These are phyloP conservation scores for Rhizopogon vinicolor DNA, from an alignment of 768 basidiomycete genomes.

Conservation along the genomic window DNA sequence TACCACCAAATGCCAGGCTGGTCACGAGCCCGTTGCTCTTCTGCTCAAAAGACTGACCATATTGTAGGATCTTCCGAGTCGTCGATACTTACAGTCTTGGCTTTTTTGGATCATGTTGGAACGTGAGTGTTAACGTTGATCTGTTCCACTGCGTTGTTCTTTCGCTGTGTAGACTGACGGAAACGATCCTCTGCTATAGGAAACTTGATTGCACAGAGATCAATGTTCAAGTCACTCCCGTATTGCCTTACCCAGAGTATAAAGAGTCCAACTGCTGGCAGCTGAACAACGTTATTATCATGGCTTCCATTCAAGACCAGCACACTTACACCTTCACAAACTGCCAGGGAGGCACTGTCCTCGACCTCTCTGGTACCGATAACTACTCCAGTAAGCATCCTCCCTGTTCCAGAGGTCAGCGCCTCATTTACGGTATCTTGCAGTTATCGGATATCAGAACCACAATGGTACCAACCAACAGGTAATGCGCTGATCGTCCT, in stretches of 20 bases:
- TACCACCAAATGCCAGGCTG: too few relatives aligned
- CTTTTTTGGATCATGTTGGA: background rate
- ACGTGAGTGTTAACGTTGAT: background rate
- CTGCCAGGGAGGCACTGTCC: slow-evolving; percentile 43
- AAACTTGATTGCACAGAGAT: too few relatives aligned
- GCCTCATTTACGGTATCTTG: background rate
- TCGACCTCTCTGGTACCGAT: slow-evolving; percentile 54
- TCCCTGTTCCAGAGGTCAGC: background rate
- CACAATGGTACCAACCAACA: slow-evolving; percentile 45
- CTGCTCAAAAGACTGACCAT: too few relatives aligned
- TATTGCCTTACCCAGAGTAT: background rate
- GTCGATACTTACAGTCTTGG: too few relatives aligned
- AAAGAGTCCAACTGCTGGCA: background rate
- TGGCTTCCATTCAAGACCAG: slow-evolving; percentile 29
- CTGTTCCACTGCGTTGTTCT: too few relatives aligned
- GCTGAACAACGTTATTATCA: background rate
- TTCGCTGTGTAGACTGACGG: too few relatives aligned
- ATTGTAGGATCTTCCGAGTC: too few relatives aligned
- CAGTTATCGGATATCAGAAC: slow-evolving; percentile 46
- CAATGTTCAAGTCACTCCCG: background rate
- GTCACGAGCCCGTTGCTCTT: too few relatives aligned
- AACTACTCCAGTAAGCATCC: slow-evolving; percentile 37
- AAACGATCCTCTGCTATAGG: too few relatives aligned
- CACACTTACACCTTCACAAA: slow-evolving; percentile 44
- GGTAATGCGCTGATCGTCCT: slow-evolving; percentile 24